Evolutionary conservation across 148 eudicot genomes (phyloP).

Genomic region (Polygonum aviculare): DNA sequence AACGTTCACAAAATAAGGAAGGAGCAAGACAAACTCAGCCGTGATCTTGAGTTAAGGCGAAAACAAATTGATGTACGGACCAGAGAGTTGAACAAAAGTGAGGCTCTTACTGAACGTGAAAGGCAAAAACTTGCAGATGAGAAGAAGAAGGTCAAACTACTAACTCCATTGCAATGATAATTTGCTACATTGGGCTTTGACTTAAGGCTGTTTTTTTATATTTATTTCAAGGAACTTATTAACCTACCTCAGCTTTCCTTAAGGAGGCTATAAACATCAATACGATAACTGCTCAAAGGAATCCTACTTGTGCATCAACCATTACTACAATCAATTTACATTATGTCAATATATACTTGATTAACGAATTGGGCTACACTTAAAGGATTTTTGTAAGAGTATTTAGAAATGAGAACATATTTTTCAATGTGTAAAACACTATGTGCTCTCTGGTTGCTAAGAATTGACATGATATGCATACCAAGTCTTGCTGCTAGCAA

Average conservation of each 20-base stretch:
- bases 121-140: conserved; percentile 77
- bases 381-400: background rate
- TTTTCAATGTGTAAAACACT: background rate
- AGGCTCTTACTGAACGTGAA: conserved; percentile 71
- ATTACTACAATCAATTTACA: background rate
- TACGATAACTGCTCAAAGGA: background rate
- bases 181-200: background rate
- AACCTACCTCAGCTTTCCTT: background rate
- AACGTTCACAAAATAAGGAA: conserved; percentile 42
- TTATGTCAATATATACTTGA: background rate
- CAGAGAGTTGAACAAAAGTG: conserved; percentile 58
- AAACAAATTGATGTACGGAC: conserved; percentile 52
- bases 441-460: background rate
- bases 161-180: background rate
- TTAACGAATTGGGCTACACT: background rate
- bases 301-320: background rate
- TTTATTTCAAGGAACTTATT: background rate
- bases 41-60: conserved; percentile 51
- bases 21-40: conserved; percentile 61
- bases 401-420: background rate
- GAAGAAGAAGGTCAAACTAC: conserved; percentile 48
- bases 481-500: background rate
- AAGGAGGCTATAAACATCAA: background rate
- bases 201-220: background rate
- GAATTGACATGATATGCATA: background rate